Evolutionary conservation across 345 rosid species (phyloP).

Genomic region (Eucalyptus regnans): DNA sequence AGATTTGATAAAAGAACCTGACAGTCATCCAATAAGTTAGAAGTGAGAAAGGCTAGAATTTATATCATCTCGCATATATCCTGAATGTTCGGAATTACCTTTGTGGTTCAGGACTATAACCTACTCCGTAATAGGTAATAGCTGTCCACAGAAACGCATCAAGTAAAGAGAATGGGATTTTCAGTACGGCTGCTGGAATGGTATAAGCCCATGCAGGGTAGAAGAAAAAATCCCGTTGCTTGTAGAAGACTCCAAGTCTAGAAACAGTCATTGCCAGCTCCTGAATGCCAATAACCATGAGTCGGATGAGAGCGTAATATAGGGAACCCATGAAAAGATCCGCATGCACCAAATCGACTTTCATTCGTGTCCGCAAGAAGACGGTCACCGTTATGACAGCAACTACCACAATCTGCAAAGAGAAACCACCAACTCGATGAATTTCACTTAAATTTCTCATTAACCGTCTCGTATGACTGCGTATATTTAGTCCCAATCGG

Average conservation of each 20-base stretch:
- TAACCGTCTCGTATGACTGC: neutral
- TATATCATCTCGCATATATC: neutral
- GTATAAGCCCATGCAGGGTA: slow-evolving; percentile 45
- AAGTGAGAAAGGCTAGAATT: neutral
- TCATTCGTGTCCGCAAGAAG: slow-evolving; percentile 23
- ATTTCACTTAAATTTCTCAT: neutral
- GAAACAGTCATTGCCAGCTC: slow-evolving; percentile 25
- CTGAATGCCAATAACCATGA: slow-evolving; percentile 15
- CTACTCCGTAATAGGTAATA: slow-evolving; percentile 43
- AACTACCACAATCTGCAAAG: slow-evolving; percentile 19
- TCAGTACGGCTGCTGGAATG: slow-evolving; percentile 23
- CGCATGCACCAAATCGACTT: slow-evolving; percentile 13
- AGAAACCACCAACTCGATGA: neutral
- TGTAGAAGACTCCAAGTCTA: slow-evolving; percentile 30
- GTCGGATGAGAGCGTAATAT: slow-evolving; percentile 22
- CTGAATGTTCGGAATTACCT: slow-evolving; percentile 4
- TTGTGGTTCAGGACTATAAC: slow-evolving; percentile 34
- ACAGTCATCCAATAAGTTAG: neutral
- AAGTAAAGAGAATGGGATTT: slow-evolving; percentile 32
- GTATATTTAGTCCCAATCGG: neutral
- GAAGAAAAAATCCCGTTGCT: slow-evolving; percentile 32
- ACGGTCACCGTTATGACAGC: slow-evolving; percentile 27
- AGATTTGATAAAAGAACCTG: slow-evolving; percentile 34
- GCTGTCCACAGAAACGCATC: slow-evolving; percentile 36
- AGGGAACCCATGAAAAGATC: slow-evolving; percentile 21